Evolutionary conservation across 2,329 filamentous ascomycete genomes (phyloP), one percentile per base, ranked within the genome.

Genomic region (Tolypocladium cylindrosporum): DNA sequence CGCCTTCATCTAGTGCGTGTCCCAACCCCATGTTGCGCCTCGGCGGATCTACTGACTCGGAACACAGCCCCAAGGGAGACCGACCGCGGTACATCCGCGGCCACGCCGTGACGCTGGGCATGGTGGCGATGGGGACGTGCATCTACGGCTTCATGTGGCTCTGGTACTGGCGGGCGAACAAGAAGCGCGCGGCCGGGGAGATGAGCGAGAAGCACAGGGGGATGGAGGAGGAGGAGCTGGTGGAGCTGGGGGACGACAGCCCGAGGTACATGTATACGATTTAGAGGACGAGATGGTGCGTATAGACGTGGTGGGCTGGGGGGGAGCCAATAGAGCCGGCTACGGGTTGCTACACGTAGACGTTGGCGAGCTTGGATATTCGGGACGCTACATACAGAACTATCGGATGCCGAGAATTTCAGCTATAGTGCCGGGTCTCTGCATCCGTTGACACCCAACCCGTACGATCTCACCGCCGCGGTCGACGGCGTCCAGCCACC

Each of bases 11-110:
- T 81, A 80, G 72, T 74, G 58, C 63, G 71, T 65, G 36, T 52
- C 21, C 16, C 21, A 8, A 41, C 1, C 9, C 45, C 21, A 11
- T 6, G 39, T 36, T 31, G 4, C 27, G 45, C 27, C 34, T 50
- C 27, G 4, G 7, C 14, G 27, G 5, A 10, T 27, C 4, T 4
- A 11, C 45, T 50, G 27, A 50, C 45, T 2, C 8, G 10, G 16
- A 5, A 36, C 9, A 51, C 50, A 80, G 78, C 62, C 72, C 76
- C 5, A 72, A 67, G 14, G 58, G 60, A 0, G 81, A 85, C 54
- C 75, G 69, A 1, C 84, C 84, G 1, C 76, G 81, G n/a, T 88
- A 83, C 65, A 73, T 83, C 42, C 76, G 76, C 40, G 85, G 85
- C 6, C 84, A 88, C 64, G 83, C 82, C 1, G 76, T 86, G 11